Percentiles rank a stretch among this genome's conserved stretches.
Evolutionary conservation across 1,139 yeast genomes (phyloP).

Genomic region (Hemisphaericaspora xylanilytica): DNA sequence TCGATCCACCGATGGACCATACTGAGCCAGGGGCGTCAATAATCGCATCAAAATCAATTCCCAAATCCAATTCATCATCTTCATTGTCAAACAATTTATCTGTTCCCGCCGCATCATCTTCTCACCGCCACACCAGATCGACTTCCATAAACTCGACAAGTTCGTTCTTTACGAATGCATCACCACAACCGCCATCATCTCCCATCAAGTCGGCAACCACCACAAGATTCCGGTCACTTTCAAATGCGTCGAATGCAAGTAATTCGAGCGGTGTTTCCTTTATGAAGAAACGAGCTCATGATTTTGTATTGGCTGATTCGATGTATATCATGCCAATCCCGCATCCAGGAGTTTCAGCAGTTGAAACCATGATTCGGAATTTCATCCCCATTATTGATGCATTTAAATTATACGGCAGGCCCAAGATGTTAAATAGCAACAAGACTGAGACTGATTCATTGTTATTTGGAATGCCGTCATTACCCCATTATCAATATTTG

Average conservation of each 20-base stretch:
- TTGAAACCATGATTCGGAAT: conserved; percentile 56
- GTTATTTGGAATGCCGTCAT: conserved; percentile 55
- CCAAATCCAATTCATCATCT: not conserved
- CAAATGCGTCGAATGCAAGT: conserved; percentile 9
- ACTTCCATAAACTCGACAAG: conserved; percentile 23
- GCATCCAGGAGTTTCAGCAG: conserved; percentile 56
- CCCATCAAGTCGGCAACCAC: conserved; percentile 3
- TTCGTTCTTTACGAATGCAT: conserved; percentile 28
- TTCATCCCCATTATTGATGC: conserved; percentile 53
- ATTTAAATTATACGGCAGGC: conserved; percentile 56
- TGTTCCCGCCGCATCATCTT: conserved; percentile 9
- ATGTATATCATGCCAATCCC: conserved; percentile 51
- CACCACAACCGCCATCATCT: conserved; percentile 11
- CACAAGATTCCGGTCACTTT: conserved; percentile 12
- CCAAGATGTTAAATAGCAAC: conserved; percentile 46
- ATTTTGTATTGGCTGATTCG: conserved; percentile 36
- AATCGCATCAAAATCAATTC: not conserved
- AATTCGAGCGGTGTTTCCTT: conserved; percentile 4
- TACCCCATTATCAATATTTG: conserved; percentile 53
- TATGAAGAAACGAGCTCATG: conserved; percentile 27
- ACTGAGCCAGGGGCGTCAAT: not conserved
- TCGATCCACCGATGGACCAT: not conserved
- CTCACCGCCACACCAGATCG: conserved; percentile 20
- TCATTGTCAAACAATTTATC: not conserved
- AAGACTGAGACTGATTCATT: conserved; percentile 45